A percentile compares a stretch with the other conserved stretches of the same genome.
Conservation (phyloP, 177 flowering plant species). For the Vitis hybrid region DNA sequence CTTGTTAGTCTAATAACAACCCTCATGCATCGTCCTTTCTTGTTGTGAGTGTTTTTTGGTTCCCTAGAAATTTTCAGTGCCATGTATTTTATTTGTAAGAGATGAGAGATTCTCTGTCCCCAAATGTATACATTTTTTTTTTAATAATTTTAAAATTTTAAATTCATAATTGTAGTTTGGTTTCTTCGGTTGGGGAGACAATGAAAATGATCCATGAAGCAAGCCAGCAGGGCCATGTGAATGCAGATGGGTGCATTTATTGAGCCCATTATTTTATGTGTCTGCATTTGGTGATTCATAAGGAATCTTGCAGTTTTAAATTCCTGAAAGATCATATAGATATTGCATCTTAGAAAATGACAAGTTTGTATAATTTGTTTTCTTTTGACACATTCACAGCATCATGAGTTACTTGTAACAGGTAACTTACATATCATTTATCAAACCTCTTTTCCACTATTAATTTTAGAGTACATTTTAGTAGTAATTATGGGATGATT, state of each 20-base stretch:
- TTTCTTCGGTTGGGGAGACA: conserved; percentile 12
- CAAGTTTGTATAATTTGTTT: background rate
- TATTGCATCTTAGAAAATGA: background rate
- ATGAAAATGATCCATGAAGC: conserved; percentile 17
- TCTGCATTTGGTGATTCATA: background rate
- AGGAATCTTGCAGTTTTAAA: background rate
- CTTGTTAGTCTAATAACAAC: conserved; percentile 13
- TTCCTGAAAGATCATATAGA: no score
- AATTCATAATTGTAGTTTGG: background rate
- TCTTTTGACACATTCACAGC: background rate
- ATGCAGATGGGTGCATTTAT: conserved; percentile 22
- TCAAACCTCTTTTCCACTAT: no score
- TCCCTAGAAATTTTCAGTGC: background rate
- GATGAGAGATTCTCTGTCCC: conserved; percentile 25
- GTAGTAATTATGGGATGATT: no score
- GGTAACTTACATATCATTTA: no score
- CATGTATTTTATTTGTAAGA: background rate
- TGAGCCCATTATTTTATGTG: conserved; percentile 3
- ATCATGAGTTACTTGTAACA: background rate
- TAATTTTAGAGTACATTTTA: no score
- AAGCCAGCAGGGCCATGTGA: conserved; percentile 28
- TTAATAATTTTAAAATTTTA: background rate
- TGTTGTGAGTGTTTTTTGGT: background rate
- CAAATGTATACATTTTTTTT: background rate
- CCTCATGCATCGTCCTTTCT: background rate